phyloP scores from a whole-genome alignment of 768 basidiomycete species.

The Rhizopogon rudus region DNA sequence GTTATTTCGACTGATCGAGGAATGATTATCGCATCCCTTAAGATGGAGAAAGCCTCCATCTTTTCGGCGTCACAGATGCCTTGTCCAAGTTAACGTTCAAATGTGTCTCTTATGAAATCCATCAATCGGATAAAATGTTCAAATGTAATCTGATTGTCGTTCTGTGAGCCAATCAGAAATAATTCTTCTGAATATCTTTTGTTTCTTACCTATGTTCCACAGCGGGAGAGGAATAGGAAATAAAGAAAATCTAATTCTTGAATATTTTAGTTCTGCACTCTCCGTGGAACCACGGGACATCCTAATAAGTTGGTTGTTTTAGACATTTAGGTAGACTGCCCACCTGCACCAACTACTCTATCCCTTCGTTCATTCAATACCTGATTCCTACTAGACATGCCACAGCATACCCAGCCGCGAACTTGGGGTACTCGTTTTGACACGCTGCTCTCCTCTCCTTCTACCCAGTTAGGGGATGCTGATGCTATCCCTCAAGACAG shows the following conservation, averaged over 20 bases:
- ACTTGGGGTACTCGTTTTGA: slow-evolving; percentile 75
- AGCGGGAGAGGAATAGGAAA: neutral
- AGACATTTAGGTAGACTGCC: neutral
- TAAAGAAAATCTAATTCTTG: neutral
- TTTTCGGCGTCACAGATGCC: neutral
- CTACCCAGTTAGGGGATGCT: slow-evolving; percentile 30
- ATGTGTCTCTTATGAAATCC: neutral
- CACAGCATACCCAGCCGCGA: slow-evolving; percentile 39
- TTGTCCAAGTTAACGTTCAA: neutral
- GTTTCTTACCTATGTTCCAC: neutral
- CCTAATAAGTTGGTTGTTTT: neutral
- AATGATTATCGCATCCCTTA: neutral
- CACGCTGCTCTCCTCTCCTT: slow-evolving; percentile 49
- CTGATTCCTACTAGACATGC: slow-evolving; percentile 32
- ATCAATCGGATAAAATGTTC: neutral
- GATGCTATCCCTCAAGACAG: slow-evolving; percentile 12
- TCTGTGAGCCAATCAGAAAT: neutral
- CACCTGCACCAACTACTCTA: slow-evolving; percentile 3
- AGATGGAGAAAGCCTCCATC: neutral
- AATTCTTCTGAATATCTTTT: neutral
- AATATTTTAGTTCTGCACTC: neutral
- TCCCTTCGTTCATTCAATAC: slow-evolving; percentile 12
- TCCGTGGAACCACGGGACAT: neutral
- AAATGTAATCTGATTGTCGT: neutral
- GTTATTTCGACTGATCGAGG: neutral